These are phyloP conservation scores for Paraphaeosphaeria sporulosa DNA, from an alignment of 2,329 filamentous ascomycete genomes.

Conservation along the genomic window DNA sequence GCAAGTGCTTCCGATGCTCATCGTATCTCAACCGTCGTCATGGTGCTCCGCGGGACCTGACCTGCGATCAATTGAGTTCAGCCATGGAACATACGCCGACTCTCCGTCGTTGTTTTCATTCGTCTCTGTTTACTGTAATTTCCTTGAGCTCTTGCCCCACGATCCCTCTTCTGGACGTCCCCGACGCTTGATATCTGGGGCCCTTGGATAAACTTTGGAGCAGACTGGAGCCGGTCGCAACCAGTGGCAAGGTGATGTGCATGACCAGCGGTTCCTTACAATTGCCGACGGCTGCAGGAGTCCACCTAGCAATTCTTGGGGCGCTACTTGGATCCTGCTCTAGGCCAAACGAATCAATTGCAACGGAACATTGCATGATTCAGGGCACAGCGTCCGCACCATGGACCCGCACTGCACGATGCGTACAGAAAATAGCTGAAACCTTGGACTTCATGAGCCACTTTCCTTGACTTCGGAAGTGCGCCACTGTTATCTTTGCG, in stretches of 20 bases:
- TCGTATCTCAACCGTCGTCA: not conserved
- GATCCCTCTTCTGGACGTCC: not conserved
- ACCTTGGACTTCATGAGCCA: not conserved
- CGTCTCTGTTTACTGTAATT: not conserved
- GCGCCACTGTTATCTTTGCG: no score
- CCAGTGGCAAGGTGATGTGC: not conserved
- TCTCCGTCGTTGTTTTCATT: not conserved
- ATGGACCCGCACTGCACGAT: no score
- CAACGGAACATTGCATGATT: not conserved
- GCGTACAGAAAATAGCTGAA: not conserved
- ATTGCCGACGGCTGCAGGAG: not conserved
- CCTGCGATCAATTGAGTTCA: not conserved
- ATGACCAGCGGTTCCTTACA: not conserved
- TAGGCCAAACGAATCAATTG: not conserved
- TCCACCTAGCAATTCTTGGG: not conserved
- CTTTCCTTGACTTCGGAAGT: not conserved
- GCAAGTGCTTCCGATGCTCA: no score
- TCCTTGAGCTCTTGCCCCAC: not conserved
- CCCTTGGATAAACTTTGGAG: not conserved
- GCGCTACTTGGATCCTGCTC: not conserved
- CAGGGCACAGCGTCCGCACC: no score
- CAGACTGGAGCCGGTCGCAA: not conserved
- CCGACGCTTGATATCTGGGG: not conserved
- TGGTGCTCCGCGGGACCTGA: not conserved
- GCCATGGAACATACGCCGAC: not conserved